phyloP scores from a whole-genome alignment of 768 basidiomycete genomes.

The Gloeophyllum trabeum region DNA sequence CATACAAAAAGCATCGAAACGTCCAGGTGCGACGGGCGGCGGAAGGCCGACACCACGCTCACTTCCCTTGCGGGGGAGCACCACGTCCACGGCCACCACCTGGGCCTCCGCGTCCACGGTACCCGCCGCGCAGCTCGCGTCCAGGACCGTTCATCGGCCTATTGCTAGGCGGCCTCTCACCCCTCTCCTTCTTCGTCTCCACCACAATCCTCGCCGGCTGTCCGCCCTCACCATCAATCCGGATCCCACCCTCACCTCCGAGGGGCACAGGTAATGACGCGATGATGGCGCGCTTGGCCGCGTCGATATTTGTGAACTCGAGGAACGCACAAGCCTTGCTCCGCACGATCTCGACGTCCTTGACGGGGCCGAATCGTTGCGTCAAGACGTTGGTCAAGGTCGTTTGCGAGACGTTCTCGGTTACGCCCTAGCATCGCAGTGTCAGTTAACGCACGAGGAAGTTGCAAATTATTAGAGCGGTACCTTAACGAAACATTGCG shows the following conservation, averaged over 20 bases:
- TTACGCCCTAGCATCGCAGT: constrained; percentile 45
- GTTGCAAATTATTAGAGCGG: constrained; percentile 8
- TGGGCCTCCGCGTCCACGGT: constrained; percentile 32
- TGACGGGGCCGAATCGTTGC: constrained; percentile 67
- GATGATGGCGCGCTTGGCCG: constrained; percentile 78
- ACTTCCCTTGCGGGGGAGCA: too few relatives aligned
- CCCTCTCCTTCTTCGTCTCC: constrained; percentile 87
- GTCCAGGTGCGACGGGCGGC: too few relatives aligned
- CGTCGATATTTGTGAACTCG: constrained; percentile 70
- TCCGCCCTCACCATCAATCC: constrained; percentile 55
- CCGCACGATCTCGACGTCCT: constrained; percentile 83
- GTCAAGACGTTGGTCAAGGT: constrained; percentile 40
- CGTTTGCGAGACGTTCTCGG: constrained; percentile 45
- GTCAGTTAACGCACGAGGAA: constrained; percentile 1
- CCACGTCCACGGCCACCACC: constrained; percentile 31
- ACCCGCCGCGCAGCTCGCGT: constrained; percentile 26
- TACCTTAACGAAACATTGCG: constrained; percentile 92
- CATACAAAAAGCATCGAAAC: too few relatives aligned
- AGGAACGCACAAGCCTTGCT: constrained; percentile 89
- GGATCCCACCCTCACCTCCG: constrained; percentile 88
- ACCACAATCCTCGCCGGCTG: constrained; percentile 50
- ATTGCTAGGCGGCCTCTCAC: constrained; percentile 58
- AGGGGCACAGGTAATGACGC: constrained; percentile 50
- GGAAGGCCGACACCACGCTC: too few relatives aligned
- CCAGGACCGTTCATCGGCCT: constrained; percentile 30